phyloP scores from a whole-genome alignment of 2,329 filamentous ascomycete species.

The Coleophoma crateriformis region DNA sequence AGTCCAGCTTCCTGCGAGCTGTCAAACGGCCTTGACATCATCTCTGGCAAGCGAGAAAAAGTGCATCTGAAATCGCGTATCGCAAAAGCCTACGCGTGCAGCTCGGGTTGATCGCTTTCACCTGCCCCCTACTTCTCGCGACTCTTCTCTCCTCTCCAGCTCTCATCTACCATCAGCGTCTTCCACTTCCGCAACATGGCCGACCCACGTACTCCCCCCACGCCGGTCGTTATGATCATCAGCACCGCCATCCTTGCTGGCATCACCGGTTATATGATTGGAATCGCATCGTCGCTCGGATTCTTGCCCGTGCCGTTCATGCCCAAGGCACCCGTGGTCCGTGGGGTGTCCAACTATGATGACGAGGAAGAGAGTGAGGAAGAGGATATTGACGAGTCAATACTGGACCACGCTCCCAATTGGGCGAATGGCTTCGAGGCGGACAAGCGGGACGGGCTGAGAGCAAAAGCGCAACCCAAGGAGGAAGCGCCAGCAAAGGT shows the following conservation, averaged over 20 bases:
- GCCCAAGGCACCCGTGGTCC: slow-evolving; percentile 28
- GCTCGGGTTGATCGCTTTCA: too few relatives aligned
- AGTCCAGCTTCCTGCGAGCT: too few relatives aligned
- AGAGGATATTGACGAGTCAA: slow-evolving; percentile 54
- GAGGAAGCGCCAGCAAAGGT: slow-evolving; percentile 39
- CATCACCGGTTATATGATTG: slow-evolving; percentile 75
- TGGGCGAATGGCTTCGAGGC: slow-evolving; percentile 59
- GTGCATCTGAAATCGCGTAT: too few relatives aligned
- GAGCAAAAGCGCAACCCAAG: slow-evolving; percentile 25
- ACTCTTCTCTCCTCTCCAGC: neutral
- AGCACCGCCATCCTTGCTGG: slow-evolving; percentile 70
- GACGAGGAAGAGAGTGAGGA: slow-evolving; percentile 66
- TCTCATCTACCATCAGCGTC: neutral
- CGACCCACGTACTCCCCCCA: slow-evolving; percentile 18
- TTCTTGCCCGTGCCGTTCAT: slow-evolving; percentile 55
- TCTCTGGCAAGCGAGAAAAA: too few relatives aligned
- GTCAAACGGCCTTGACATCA: too few relatives aligned
- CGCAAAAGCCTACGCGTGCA: too few relatives aligned
- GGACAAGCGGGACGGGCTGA: slow-evolving; percentile 52
- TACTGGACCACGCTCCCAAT: slow-evolving; percentile 62
- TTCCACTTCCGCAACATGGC: slow-evolving; percentile 13
- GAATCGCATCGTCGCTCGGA: slow-evolving; percentile 65
- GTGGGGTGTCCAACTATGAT: slow-evolving; percentile 44
- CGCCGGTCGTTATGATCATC: slow-evolving; percentile 50
- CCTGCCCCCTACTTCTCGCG: neutral